These are phyloP conservation scores for Glomus cerebriforme DNA, from an alignment of 192 early-diverging fungal species.

Conservation along the genomic window DNA sequence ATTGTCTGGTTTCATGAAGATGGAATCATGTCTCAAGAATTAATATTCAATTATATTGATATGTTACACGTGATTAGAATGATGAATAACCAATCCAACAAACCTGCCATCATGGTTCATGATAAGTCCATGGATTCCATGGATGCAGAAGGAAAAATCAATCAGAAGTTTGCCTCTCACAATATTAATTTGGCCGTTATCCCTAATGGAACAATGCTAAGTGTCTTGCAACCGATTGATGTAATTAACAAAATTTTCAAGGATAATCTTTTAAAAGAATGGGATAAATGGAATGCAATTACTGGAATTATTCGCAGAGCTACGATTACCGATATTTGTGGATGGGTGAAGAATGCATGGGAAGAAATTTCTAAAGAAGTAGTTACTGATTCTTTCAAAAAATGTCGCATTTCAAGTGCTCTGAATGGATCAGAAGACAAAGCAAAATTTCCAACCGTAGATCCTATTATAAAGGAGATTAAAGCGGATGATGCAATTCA, in stretches of 20 bases:
- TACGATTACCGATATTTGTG: not conserved
- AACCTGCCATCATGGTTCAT: not conserved
- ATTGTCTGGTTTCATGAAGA: constrained; percentile 18
- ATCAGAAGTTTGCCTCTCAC: not conserved
- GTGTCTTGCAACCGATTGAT: not conserved
- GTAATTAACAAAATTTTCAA: not conserved
- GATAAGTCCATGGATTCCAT: not conserved
- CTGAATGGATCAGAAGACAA: not conserved
- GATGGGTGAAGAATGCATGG: constrained; percentile 17
- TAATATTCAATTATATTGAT: not conserved
- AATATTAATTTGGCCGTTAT: not conserved
- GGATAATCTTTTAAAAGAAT: not conserved
- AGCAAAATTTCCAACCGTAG: not conserved
- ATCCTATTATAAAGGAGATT: not conserved
- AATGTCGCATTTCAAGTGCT: not conserved
- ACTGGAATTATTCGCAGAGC: not conserved
- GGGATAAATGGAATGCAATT: constrained; percentile 3
- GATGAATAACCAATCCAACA: not conserved
- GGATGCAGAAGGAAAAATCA: not conserved
- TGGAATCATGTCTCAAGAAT: not conserved
- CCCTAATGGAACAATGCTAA: not conserved
- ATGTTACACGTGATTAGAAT: not conserved
- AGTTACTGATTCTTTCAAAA: not conserved
- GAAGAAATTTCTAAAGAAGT: not conserved
- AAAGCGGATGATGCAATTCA: not conserved